phyloP scores from a whole-genome alignment of 495 filamentous ascomycete species.

The Xylaria longipes region DNA sequence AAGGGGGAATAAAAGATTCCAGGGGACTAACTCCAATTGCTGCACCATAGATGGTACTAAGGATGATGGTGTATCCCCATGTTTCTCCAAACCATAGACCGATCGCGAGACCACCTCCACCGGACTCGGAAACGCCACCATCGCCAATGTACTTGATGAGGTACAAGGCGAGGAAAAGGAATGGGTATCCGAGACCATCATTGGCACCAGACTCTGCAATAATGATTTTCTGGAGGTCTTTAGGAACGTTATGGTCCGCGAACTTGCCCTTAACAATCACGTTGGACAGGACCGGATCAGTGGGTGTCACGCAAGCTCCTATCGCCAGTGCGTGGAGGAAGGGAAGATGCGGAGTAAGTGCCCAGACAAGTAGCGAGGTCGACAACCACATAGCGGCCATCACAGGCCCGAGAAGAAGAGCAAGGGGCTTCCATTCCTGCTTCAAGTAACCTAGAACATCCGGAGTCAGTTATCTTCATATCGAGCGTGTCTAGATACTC shows the following conservation, averaged over 20 bases:
- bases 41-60: constrained; percentile 80
- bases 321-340: constrained; percentile 82
- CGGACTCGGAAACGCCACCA: constrained; percentile 49
- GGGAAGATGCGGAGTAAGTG: constrained; percentile 70
- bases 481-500: no score
- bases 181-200: constrained; percentile 93
- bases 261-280: constrained; percentile 94
- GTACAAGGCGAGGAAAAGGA: constrained; percentile 85
- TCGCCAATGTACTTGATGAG: constrained; percentile 75
- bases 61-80: constrained; percentile 80
- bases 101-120: constrained; percentile 73
- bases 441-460: no score
- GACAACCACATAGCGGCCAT: constrained; percentile 92
- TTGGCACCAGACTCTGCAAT: constrained; percentile 91
- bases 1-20: no score
- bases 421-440: constrained; percentile 80
- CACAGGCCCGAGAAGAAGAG: constrained; percentile 79
- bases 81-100: constrained; percentile 87
- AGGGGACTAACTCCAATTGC: no score
- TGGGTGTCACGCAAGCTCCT: constrained; percentile 87
- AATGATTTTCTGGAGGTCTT: constrained; percentile 81
- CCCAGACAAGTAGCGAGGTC: constrained; percentile 81
- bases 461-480: no score
- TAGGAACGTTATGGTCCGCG: constrained; percentile 87
- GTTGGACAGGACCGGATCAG: constrained; percentile 88